phyloP scores from a whole-genome alignment of 495 filamentous ascomycete species.

The Xylaria nigripes region DNA sequence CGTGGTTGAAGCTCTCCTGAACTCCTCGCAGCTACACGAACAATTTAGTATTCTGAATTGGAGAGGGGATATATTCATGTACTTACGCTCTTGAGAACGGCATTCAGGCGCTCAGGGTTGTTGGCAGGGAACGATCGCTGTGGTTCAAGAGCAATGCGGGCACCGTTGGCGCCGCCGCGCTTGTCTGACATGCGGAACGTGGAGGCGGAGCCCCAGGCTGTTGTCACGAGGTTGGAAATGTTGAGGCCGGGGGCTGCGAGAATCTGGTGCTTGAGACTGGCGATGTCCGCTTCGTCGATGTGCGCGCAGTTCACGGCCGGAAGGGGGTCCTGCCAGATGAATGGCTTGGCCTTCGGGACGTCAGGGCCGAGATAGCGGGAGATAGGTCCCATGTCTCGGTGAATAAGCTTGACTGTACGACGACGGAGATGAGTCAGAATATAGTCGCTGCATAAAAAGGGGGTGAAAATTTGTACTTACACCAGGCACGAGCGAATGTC shows the following conservation, averaged over 20 bases:
- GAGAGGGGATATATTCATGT: too few species aligned
- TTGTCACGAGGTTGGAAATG: slow-evolving; percentile 40
- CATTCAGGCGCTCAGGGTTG: slow-evolving; percentile 42
- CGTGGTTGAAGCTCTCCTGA: slow-evolving; percentile 44
- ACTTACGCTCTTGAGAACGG: slow-evolving; percentile 31
- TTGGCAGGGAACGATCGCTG: slow-evolving; percentile 52
- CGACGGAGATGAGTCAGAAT: neutral
- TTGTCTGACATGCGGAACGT: slow-evolving; percentile 56
- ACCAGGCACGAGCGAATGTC: slow-evolving; percentile 47
- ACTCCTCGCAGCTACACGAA: slow-evolving; percentile 36
- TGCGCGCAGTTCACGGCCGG: slow-evolving; percentile 37
- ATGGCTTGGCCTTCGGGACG: slow-evolving; percentile 40
- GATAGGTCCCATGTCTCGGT: slow-evolving; percentile 54
- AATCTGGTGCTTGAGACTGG: slow-evolving; percentile 47
- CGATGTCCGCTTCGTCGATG: slow-evolving; percentile 42
- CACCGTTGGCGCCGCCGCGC: slow-evolving; percentile 54
- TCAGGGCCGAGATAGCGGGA: slow-evolving; percentile 52
- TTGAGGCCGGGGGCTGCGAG: slow-evolving; percentile 37
- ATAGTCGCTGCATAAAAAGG: neutral
- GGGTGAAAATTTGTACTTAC: neutral
- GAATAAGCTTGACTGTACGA: slow-evolving; percentile 49
- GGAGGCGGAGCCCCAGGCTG: slow-evolving; percentile 51
- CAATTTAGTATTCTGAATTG: neutral
- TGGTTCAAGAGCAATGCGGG: slow-evolving; percentile 49
- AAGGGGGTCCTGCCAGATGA: slow-evolving; percentile 50